Base-by-base conservation (phyloP, 2,329 filamentous ascomycete genomes). In the Colletotrichum lentis region DNA sequence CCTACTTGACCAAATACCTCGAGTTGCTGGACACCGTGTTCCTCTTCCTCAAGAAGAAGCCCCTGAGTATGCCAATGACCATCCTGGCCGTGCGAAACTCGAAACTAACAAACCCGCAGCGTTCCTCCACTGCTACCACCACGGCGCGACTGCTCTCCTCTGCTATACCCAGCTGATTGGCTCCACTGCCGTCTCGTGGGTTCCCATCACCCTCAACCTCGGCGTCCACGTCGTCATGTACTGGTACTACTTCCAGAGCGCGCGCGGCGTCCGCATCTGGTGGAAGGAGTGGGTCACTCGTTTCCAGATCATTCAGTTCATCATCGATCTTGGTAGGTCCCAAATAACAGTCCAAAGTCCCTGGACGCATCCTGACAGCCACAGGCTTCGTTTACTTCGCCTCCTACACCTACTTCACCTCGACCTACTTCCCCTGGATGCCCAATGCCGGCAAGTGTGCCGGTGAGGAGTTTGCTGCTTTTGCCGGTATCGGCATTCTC, bases 161-260 rank as follows among this genome's bases (percentile, higher is more conserved):
- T 97, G 95, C 91, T 98, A 97, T 86, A 97, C 94, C 64, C 95
- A 98, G 84, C 89, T 98, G 73, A 91, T 97, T 76, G 95, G 95
- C 73, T 88, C 92, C 77, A 98, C 95, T 53, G 88, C 95, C 50
- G 95, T 98, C 65, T 97, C 94, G 69, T 98, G 95, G 95, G 93
- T 97, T 64, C 90, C 91, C 71, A 98, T 98, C 79, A 91, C 89
- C 62, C 88, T 98, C 75, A 98, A 98, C 87, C 83, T 98, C 77
- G 89, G 88, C 71, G 95, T 98, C 63, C 95, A 98, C 83, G 95
- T 98, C 67, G 92, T 97, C 78, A 98, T 98, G 95, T 98, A 98
- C 90, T 97, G 94, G 94, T 98, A 98, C 90, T 98, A 98, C 88
- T 98, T 98, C 90, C 95, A 98, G 87, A 95, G 93, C 77, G 94